Evolutionary conservation across 768 basidiomycete species (phyloP).

Genomic region (Kwoniella botswanensis): DNA sequence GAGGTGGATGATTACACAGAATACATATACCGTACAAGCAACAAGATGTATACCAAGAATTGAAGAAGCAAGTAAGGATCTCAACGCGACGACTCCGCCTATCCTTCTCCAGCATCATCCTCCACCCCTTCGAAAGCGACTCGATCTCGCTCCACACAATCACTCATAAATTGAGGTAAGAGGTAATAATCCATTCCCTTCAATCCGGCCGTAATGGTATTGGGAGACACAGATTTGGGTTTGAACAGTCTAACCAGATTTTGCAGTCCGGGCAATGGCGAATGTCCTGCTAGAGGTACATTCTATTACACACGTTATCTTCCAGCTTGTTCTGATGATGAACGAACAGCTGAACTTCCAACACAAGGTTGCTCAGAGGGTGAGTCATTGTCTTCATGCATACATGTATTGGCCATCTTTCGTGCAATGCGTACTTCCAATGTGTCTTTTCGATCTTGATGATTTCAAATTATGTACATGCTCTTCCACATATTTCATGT

Average conservation of each 20-base stretch:
- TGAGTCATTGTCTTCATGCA: too few species aligned
- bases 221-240: constrained; percentile 77
- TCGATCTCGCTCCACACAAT: constrained; percentile 60
- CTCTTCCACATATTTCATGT: not conserved
- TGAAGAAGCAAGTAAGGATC: too few species aligned
- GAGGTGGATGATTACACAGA: not conserved
- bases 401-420: too few species aligned
- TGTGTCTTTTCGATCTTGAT: not conserved
- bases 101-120: not conserved
- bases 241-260: constrained; percentile 79
- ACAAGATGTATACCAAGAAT: not conserved
- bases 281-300: constrained; percentile 83
- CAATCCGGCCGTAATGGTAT: constrained; percentile 61
- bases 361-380: too few species aligned
- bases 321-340: not conserved
- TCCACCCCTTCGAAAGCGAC: not conserved
- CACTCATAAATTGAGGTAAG: constrained; percentile 71
- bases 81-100: too few species aligned
- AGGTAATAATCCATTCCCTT: constrained; percentile 72
- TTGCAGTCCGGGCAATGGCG: constrained; percentile 82
- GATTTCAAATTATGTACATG: not conserved
- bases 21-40: not conserved
- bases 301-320: constrained; percentile 57
- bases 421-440: too few species aligned
- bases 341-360: not conserved